These are phyloP conservation scores for Inga laurina DNA, from an alignment of 306 rosid species.

Conservation along the genomic window DNA sequence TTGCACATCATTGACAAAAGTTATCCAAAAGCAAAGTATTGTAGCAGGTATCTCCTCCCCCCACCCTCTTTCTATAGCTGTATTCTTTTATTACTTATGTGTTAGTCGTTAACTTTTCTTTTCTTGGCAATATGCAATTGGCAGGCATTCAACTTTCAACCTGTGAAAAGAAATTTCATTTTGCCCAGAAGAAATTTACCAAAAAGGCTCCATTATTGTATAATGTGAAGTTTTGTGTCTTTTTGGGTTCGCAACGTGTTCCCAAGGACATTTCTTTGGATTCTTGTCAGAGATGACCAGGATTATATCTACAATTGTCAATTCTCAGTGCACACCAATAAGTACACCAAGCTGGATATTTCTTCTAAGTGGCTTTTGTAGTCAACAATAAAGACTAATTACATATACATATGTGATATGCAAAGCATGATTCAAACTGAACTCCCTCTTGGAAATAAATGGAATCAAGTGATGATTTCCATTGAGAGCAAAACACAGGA, in stretches of 20 bases:
- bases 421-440: not conserved
- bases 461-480: not conserved
- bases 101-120: too few relatives aligned
- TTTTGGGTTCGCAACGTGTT: constrained; percentile 15
- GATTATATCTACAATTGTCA: not conserved
- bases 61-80: too few relatives aligned
- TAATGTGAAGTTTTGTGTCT: not conserved
- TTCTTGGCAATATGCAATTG: too few relatives aligned
- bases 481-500: not conserved
- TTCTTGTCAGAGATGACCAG: not conserved
- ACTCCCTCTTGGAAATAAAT: not conserved
- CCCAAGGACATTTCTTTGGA: not conserved
- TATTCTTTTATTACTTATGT: too few relatives aligned
- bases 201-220: not conserved
- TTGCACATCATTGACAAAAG: not conserved
- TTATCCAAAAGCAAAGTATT: not conserved
- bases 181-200: not conserved
- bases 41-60: not conserved
- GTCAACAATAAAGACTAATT: not conserved
- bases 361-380: not conserved
- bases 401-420: not conserved
- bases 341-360: not conserved
- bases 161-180: not conserved
- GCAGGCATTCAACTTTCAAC: not conserved
- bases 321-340: not conserved